Evolutionary conservation across 306 rosid genomes (phyloP).

Genomic region (Potentilla sterilis): DNA sequence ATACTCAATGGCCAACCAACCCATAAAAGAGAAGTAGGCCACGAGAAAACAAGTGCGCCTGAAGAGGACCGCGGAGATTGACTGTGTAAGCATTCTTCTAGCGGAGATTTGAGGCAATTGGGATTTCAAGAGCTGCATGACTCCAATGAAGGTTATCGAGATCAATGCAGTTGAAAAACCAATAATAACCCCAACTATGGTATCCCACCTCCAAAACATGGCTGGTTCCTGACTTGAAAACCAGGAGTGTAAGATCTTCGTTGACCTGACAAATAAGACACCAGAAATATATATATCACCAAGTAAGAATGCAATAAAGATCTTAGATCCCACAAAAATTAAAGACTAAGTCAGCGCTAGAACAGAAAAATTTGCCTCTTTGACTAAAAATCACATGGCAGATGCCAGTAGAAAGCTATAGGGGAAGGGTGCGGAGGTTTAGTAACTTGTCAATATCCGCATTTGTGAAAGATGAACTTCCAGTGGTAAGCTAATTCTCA

Average conservation of each 20-base stretch:
- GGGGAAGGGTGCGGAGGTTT: not conserved
- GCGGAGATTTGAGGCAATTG: slow-evolving; percentile 32
- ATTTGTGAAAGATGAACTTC: not conserved
- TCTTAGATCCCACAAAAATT: not conserved
- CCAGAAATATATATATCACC: slow-evolving; percentile 21
- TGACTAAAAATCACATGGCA: not conserved
- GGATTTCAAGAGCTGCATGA: slow-evolving; percentile 46
- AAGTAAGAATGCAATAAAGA: not conserved
- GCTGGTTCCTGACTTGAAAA: slow-evolving; percentile 33
- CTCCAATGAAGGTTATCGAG: slow-evolving; percentile 45
- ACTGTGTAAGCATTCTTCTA: slow-evolving; percentile 27
- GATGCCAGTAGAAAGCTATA: not conserved
- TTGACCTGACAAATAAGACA: slow-evolving; percentile 52
- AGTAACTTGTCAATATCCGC: not conserved
- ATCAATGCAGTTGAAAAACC: slow-evolving; percentile 75
- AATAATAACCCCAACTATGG: slow-evolving; percentile 50
- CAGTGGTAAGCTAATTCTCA: not conserved
- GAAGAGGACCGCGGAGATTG: slow-evolving; percentile 28
- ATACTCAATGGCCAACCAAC: slow-evolving; percentile 62
- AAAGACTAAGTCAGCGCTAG: not conserved
- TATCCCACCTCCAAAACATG: slow-evolving; percentile 69
- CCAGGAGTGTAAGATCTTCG: slow-evolving; percentile 58
- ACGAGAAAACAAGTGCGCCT: slow-evolving; percentile 54
- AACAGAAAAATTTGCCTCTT: not conserved
- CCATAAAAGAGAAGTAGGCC: slow-evolving; percentile 56